Percentiles rank a stretch among this genome's conserved stretches.
These are phyloP conservation scores for Hondaea fermentalgiana DNA, from an alignment of 108 stramenopile species.

Conservation along the genomic window DNA sequence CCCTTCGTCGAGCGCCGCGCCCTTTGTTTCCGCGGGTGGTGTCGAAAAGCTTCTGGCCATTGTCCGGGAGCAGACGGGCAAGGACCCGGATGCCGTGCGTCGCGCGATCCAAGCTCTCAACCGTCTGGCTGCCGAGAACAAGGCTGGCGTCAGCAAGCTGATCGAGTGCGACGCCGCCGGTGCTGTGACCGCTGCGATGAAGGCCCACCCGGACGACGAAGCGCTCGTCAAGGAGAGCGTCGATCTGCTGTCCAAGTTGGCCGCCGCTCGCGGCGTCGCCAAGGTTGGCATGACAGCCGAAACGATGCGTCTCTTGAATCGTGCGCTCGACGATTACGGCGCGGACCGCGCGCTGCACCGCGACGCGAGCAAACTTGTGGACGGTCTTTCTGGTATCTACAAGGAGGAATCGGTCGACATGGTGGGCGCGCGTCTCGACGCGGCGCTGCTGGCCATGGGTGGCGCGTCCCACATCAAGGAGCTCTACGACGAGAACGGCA, in stretches of 20 bases:
- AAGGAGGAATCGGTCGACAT: constrained; percentile 16
- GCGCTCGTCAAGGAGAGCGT: not conserved
- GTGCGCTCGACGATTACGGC: not conserved
- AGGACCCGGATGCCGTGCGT: not conserved
- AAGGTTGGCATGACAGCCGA: constrained; percentile 1
- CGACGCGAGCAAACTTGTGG: not conserved
- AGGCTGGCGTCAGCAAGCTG: not conserved
- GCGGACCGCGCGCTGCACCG: not conserved
- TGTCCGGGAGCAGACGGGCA: not conserved
- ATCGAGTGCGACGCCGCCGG: not conserved
- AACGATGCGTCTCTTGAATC: not conserved
- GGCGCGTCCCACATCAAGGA: not conserved
- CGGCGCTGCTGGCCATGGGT: not conserved
- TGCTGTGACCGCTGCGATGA: not conserved
- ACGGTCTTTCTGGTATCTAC: not conserved
- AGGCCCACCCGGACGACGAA: not conserved
- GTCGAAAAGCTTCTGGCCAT: not conserved
- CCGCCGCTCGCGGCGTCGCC: not conserved
- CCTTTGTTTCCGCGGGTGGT: not conserved
- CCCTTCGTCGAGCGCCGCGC: not conserved
- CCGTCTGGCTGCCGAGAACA: not conserved
- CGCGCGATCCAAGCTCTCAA: not conserved
- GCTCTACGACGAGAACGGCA: constrained; percentile 9
- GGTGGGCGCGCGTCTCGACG: not conserved
- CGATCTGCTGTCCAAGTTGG: not conserved